Evolutionary conservation across 805 yeast genomes (phyloP), one percentile per base, ranked within the genome.

Genomic region (Pichia nanzhaoensis): DNA sequence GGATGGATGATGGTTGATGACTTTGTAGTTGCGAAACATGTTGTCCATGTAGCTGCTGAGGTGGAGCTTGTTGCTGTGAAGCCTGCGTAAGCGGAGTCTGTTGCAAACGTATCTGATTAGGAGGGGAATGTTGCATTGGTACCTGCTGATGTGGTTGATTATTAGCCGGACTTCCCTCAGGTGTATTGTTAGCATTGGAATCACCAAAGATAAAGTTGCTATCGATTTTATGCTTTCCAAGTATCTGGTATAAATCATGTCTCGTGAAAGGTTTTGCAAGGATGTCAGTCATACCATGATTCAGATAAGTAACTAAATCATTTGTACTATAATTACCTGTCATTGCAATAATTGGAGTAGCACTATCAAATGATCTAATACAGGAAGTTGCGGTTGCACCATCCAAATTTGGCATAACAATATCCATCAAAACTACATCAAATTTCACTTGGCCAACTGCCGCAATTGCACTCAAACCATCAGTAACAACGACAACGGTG

Each of bases 211-310:
- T 14, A 39, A 60, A 52, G 39, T 48, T 49, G n/a, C 56, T 67
- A 27, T 75, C 70, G 46, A 77, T 73, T 43, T 84, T 69, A 60
- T 85, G 88, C 55, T 89, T 84, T 51, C 84, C 80, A 44, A 91
- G 67, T 57, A 89, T 86, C 49, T 80, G 71, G 57, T 82, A 85
- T 46, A 93, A 69, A 59, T 87, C 95, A 52, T 82, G 86, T 58
- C 85, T 88, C 2, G 95, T 84, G 61, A 93, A 93, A 1, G 99
- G 99, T 59, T 93, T 88, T 4, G 95, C 95, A 51, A 93, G 69
- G 32, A 93, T 87, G 63, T 88, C 96, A 47, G 86, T 82, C 87
- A 89, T 89, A 4, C 96, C 97, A 57, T 88, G 87, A 54, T 82
- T 83, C 48, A 86, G 67, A 61, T 85, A 88, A 1, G 81, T 83